These are phyloP conservation scores for Trichoderma arundinaceum DNA, from an alignment of 2,329 filamentous ascomycete species.

Conservation along the genomic window DNA sequence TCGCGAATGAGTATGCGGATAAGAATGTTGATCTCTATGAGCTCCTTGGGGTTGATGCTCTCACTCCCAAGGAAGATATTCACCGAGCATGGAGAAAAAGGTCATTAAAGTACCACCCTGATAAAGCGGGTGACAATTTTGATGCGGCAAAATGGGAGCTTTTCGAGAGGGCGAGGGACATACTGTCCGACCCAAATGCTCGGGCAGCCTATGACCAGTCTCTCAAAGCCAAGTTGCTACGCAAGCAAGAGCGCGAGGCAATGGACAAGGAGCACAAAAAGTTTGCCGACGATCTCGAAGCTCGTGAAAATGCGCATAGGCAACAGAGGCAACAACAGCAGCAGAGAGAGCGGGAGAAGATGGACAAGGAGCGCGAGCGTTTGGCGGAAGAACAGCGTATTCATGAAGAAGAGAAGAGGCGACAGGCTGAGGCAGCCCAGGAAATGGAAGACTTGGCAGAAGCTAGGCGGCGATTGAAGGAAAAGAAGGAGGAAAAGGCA, in stretches of 20 bases:
- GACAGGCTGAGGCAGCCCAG: slow-evolving; percentile 47
- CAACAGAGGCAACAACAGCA: slow-evolving; percentile 59
- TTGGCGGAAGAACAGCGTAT: slow-evolving; percentile 47
- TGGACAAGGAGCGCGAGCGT: slow-evolving; percentile 48
- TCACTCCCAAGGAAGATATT: slow-evolving; percentile 73
- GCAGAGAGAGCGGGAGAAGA: slow-evolving; percentile 43
- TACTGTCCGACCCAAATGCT: slow-evolving; percentile 73
- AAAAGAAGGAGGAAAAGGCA: slow-evolving; percentile 51
- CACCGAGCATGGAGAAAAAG: slow-evolving; percentile 83
- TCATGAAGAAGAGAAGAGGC: slow-evolving; percentile 46
- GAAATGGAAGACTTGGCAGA: slow-evolving; percentile 49
- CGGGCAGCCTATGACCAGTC: slow-evolving; percentile 80
- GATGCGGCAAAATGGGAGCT: slow-evolving; percentile 84
- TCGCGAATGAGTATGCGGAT: slow-evolving; percentile 64
- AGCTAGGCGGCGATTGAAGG: slow-evolving; percentile 46
- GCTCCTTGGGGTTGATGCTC: slow-evolving; percentile 70
- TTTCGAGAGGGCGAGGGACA: slow-evolving; percentile 83
- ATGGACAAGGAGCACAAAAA: slow-evolving; percentile 74
- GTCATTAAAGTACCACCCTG: slow-evolving; percentile 90
- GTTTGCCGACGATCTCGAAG: slow-evolving; percentile 87
- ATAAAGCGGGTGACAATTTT: slow-evolving; percentile 79
- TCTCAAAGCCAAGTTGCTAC: slow-evolving; percentile 71
- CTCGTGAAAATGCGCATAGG: slow-evolving; percentile 71
- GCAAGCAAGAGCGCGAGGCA: slow-evolving; percentile 71
- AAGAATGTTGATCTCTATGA: slow-evolving; percentile 77